These are phyloP conservation scores for Carpinus fangiana DNA, from an alignment of 306 rosid genomes.

Conservation along the genomic window DNA sequence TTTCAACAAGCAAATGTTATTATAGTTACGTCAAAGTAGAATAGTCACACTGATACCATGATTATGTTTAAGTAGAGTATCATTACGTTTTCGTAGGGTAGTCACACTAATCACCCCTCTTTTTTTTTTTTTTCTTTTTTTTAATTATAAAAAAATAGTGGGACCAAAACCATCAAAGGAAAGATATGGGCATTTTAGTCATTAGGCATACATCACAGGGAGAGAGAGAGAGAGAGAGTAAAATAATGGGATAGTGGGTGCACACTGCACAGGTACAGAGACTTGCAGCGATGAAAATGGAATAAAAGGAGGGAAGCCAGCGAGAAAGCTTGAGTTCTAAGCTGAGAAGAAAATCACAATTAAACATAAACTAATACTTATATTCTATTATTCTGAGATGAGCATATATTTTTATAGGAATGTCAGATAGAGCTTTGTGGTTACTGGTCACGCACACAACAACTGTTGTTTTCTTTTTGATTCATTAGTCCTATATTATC, in stretches of 20 bases:
- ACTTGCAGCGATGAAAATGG: slow-evolving; percentile 37
- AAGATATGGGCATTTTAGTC: slow-evolving; percentile 33
- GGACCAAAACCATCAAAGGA: background rate
- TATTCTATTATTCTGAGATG: background rate
- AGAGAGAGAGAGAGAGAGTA: slow-evolving; percentile 13
- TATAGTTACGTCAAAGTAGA: no score
- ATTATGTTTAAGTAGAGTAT: no score
- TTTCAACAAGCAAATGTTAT: no score
- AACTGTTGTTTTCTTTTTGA: slow-evolving; percentile 14
- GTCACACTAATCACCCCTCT: no score
- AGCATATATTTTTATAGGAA: slow-evolving; percentile 37
- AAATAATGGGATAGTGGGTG: slow-evolving; percentile 24
- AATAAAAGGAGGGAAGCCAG: slow-evolving; percentile 34
- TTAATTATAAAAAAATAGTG: background rate
- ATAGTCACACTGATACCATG: no score
- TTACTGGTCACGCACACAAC: slow-evolving; percentile 12
- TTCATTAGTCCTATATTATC: slow-evolving; percentile 39
- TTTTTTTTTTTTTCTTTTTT: no score
- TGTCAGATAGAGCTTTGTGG: slow-evolving; percentile 46
- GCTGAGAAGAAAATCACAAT: slow-evolving; percentile 8
- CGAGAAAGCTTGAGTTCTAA: slow-evolving; percentile 40
- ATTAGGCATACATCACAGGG: background rate
- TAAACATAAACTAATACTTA: slow-evolving; percentile 24
- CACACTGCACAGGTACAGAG: slow-evolving; percentile 30
- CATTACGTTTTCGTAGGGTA: no score